A percentile compares a stretch with the other conserved stretches of the same genome.
phyloP scores from a whole-genome alignment of 1,284 basidiomycete species.

The Ceratobasidium sp. region DNA sequence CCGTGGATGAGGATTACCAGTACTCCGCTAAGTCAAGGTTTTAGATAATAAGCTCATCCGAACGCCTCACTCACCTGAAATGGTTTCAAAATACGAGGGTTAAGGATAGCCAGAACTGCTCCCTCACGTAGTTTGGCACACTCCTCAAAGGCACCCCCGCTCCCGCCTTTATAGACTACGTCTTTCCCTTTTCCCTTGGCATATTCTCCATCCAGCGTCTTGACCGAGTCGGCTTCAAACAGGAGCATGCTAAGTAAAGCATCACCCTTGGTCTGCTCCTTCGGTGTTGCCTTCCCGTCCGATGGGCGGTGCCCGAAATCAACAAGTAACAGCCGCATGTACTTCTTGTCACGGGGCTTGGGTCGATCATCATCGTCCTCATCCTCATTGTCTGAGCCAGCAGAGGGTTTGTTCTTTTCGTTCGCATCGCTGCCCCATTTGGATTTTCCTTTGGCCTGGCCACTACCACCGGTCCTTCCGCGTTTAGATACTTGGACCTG shows the following conservation, averaged over 20 bases:
- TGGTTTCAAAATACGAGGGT: constrained; percentile 85
- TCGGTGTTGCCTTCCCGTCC: constrained; percentile 45
- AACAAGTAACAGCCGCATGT: constrained; percentile 84
- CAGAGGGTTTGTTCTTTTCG: constrained; percentile 52
- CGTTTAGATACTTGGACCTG: constrained; percentile 64
- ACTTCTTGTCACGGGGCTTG: constrained; percentile 64
- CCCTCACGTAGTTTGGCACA: constrained; percentile 84
- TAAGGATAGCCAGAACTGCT: constrained; percentile 87
- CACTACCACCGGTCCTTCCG: constrained; percentile 29
- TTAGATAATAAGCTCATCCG: constrained; percentile 53
- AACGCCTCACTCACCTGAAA: constrained; percentile 64
- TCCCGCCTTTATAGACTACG: constrained; percentile 81
- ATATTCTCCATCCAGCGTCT: constrained; percentile 56
- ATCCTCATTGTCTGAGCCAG: constrained; percentile 49
- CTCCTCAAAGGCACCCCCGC: constrained; percentile 88
- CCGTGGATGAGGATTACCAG: constrained; percentile 70
- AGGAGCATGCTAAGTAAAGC: constrained; percentile 82
- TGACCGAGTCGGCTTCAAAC: constrained; percentile 79
- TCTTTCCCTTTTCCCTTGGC: constrained; percentile 50
- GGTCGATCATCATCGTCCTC: constrained; percentile 40
- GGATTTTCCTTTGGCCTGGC: constrained; percentile 30
- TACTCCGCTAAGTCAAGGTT: constrained; percentile 17
- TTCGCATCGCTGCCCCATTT: constrained; percentile 25
- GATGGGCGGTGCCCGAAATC: constrained; percentile 73
- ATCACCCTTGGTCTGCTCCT: constrained; percentile 62